phyloP scores from a whole-genome alignment of 2,329 filamentous ascomycete species.

The Cytospora paraplurivora region DNA sequence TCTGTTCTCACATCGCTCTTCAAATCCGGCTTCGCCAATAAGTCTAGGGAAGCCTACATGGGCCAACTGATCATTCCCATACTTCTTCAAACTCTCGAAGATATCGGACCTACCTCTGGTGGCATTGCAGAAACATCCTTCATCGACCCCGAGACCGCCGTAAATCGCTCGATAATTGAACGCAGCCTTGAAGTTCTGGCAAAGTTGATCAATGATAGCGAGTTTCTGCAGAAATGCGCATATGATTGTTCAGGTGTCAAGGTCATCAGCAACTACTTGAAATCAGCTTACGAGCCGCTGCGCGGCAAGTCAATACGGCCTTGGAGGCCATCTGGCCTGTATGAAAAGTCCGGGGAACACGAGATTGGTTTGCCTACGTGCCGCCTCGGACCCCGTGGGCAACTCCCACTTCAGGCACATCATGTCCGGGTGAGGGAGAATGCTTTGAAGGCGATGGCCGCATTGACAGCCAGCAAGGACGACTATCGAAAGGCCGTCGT shows the following conservation, averaged over 20 bases:
- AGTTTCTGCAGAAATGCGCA: constrained; percentile 78
- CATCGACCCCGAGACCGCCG: constrained; percentile 42
- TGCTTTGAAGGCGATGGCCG: constrained; percentile 76
- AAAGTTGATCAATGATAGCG: constrained; percentile 75
- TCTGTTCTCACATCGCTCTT: constrained; percentile 70
- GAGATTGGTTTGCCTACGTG: constrained; percentile 39
- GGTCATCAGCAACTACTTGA: constrained; percentile 51
- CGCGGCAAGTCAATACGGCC: constrained; percentile 37
- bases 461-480: constrained; percentile 79
- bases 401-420: constrained; percentile 63
- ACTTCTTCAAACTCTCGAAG: constrained; percentile 66
- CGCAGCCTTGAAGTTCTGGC: constrained; percentile 76
- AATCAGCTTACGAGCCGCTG: constrained; percentile 53
- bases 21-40: constrained; percentile 66
- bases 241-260: constrained; percentile 63
- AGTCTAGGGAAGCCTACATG: constrained; percentile 64
- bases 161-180: constrained; percentile 61
- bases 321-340: constrained; percentile 41
- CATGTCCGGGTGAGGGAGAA: constrained; percentile 76
- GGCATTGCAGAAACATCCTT: constrained; percentile 42
- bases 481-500: constrained; percentile 81
- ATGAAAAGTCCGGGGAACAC: constrained; percentile 13
- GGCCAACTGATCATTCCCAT: constrained; percentile 70
- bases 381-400: constrained; percentile 62
- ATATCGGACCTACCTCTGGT: constrained; percentile 42